Base-by-base conservation (phyloP, 305 asterid species). In the Rubia peregrina region DNA sequence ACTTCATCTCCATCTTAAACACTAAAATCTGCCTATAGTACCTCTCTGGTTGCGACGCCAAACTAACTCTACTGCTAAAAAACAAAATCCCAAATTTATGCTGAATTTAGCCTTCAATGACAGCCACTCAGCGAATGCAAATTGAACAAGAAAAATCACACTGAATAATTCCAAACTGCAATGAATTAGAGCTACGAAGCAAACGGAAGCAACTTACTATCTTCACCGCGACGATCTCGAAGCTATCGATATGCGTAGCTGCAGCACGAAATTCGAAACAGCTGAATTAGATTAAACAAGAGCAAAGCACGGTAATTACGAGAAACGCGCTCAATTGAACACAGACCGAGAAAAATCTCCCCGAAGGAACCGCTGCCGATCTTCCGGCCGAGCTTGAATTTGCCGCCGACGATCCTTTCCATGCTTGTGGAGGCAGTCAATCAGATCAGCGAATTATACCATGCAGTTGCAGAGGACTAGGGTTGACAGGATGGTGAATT, bases 341-440 rank as follows among this genome's bases (percentile, higher is more conserved):
- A 30, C 84, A 75, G 76, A 88, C 98, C 98, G 16, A 92, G 91
- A 73, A 83, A 88, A 77, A 92, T 92, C 84, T 92, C 96, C 53
- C 98, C 98, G 66, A 92, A 92, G 33, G 98, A 92, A 82, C 98
- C 98, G 77, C 98, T 92, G 9, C 98, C 98, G 87, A 92, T 92
- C 85, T 92, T 92, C 53, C 98, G 96, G 70, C 98, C 98, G 53
- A 92, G 96, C 88, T 90, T 90, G 86, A 81, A 92, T 88, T 90
- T 92, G 70, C 95, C 91, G 75, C 95, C 96, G 69, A 90, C 89
- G 71, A 92, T 81, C 83, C 96, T 82, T 70, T 92, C 98, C 98
- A 92, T 92, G 76, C 73, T 74, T 48, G 69, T 77, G 67, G 72
- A 65, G 64, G 71, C 16, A 48, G 14, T 13, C 17, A 73, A 26